Base-by-base conservation (phyloP, 176 grass and related monocot species). In the Oryza glaberrima region DNA sequence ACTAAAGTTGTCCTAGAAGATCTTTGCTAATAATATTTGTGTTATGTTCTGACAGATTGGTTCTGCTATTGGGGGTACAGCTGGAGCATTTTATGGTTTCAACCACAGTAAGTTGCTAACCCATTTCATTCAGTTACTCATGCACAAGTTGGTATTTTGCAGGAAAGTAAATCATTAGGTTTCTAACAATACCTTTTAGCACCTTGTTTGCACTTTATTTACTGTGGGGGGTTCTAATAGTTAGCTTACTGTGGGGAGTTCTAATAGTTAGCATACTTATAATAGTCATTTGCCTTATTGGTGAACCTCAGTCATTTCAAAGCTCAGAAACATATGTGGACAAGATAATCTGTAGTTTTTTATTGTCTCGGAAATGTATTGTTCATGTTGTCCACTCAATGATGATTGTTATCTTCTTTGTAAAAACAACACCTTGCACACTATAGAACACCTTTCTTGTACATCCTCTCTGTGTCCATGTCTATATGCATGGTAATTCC, bases 51-150 rank as follows among this genome's bases (percentile, higher is more conserved):
- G 60, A 34, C 83, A 98, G 96, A 98, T 98, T 83, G 96, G 96
- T 81, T 90, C 93, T 2, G 93, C 96, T 76, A 71, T 98, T 82
- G 96, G 96, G 81, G 96, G 89, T 4, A 95, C 83, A 77, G 85
- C 96, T 46, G 94, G 93, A 17, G 93, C 96, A 7, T 94, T 95
- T 84, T 98, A 98, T 85, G 93, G 93, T 69, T 95, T 98, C 85
- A 98, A 98, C 81, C 91, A 94, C 75, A 83, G 93, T 98, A 90
- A 47, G 49, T 66, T n/a, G 11, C 12, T 74, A 1, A 32, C 30
- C 16, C 48, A 1, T 81, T 83, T 61, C 69, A 15, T 68, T 79
- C 1, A 67, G n/a, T 36, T 67, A 13, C 7, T 45, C 73, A 15
- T 69, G 68, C 19, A 58, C 17, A 60, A 60, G 19, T 81, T 36